These are phyloP conservation scores for Geotrichum candidum DNA, from an alignment of 1,139 yeast genomes.

Conservation along the genomic window DNA sequence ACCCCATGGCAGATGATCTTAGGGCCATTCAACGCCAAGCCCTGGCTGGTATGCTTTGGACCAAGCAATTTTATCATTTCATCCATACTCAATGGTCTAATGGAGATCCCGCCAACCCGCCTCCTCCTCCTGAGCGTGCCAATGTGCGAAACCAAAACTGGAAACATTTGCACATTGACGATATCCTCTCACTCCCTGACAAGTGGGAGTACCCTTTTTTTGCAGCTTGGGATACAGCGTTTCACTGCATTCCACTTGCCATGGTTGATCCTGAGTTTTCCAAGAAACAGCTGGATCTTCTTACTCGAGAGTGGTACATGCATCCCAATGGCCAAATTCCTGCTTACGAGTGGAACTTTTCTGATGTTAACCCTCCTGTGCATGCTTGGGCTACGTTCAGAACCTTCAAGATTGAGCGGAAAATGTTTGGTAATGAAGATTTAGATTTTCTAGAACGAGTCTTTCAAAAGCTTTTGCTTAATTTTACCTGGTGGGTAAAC, in stretches of 20 bases:
- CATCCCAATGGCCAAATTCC: constrained; percentile 98
- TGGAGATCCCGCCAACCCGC: constrained; percentile 76
- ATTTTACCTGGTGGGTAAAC: constrained; percentile 98
- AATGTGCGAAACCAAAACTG: constrained; percentile 82
- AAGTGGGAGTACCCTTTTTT: constrained; percentile 97
- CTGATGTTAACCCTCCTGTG: constrained; percentile 95
- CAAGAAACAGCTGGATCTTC: constrained; percentile 76
- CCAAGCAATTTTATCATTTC: constrained; percentile 87
- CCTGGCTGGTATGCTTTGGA: constrained; percentile 90
- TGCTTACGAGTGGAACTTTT: constrained; percentile 95
- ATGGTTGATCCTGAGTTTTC: constrained; percentile 95
- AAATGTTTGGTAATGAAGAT: constrained; percentile 78
- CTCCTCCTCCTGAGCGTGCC: constrained; percentile 76
- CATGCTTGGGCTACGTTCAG: constrained; percentile 97
- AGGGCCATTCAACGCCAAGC: constrained; percentile 90
- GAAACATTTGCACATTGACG: constrained; percentile 87
- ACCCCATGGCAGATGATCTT: constrained; percentile 58
- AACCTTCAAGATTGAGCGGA: constrained; percentile 82
- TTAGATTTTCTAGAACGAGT: constrained; percentile 81
- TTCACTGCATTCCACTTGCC: constrained; percentile 90
- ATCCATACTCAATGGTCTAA: constrained; percentile 82
- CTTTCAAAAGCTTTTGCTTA: constrained; percentile 81
- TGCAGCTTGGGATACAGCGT: constrained; percentile 97
- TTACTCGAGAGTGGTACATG: constrained; percentile 96
- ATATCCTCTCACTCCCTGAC: constrained; percentile 85